Conservation (phyloP, 2,329 filamentous ascomycete genomes). For the Fusarium nurragi region DNA sequence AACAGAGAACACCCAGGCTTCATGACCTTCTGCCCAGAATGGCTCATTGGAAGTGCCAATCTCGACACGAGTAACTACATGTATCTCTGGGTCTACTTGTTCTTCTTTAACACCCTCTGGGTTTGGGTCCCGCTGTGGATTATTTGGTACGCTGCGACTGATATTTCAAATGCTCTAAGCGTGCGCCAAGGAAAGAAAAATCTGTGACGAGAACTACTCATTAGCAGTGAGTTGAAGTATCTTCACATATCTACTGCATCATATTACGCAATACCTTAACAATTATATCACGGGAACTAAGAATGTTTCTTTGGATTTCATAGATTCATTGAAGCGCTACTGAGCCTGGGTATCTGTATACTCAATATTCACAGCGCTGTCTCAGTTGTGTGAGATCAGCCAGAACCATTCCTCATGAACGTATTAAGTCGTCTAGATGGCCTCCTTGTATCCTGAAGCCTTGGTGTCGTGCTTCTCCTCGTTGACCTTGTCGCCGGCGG, state of each 20-base stretch:
- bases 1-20: constrained; percentile 58
- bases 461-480: constrained; percentile 55
- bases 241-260: no score
- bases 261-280: no score
- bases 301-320: neutral
- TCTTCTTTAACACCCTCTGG: constrained; percentile 76
- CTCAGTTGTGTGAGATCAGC: no score
- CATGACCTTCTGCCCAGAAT: constrained; percentile 77
- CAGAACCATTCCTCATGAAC: neutral
- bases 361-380: constrained; percentile 5
- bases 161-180: constrained; percentile 65
- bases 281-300: no score
- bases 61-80: constrained; percentile 74
- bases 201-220: no score
- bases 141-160: constrained; percentile 62
- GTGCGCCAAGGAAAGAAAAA: constrained; percentile 47
- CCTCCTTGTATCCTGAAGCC: constrained; percentile 55
- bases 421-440: constrained; percentile 46
- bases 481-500: constrained; percentile 57
- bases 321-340: constrained; percentile 34
- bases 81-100: constrained; percentile 73
- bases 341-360: constrained; percentile 42
- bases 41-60: constrained; percentile 69
- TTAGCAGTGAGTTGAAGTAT: no score
- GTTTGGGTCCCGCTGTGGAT: constrained; percentile 70